Evolutionary conservation across 768 basidiomycete genomes (phyloP).

Genomic region (Tulasnella sp.): DNA sequence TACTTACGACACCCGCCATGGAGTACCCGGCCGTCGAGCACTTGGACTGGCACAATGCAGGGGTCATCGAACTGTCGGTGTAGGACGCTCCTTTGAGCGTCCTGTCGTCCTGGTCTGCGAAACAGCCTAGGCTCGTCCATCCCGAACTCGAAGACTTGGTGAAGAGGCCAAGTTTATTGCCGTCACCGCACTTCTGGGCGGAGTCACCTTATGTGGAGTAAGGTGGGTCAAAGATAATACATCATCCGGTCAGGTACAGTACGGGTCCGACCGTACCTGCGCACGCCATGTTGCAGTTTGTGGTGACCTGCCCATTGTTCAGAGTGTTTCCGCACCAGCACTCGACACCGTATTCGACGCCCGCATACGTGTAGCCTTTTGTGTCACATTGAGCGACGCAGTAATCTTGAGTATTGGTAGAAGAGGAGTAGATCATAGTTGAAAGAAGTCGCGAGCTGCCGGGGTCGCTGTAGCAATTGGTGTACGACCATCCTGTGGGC

Average conservation of each 20-base stretch:
- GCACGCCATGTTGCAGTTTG: constrained; percentile 1
- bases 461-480: neutral
- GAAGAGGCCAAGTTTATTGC: neutral
- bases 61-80: neutral
- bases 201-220: neutral
- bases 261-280: neutral
- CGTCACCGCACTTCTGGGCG: neutral
- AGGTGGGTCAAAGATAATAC: neutral
- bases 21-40: neutral
- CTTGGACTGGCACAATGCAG: neutral
- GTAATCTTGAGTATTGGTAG: neutral
- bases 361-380: constrained; percentile 6
- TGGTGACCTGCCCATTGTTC: neutral
- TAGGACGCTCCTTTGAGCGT: neutral
- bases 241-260: neutral
- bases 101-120: neutral
- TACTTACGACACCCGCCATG: neutral
- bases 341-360: constrained; percentile 11
- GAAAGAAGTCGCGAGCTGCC: neutral
- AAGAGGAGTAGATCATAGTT: neutral
- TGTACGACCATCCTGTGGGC: constrained; percentile 9
- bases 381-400: constrained; percentile 9
- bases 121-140: neutral
- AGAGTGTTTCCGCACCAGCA: constrained; percentile 14
- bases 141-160: neutral